Evolutionary conservation across 139 green algal genomes (phyloP).

Genomic region (Tetratostichococcus sp.): DNA sequence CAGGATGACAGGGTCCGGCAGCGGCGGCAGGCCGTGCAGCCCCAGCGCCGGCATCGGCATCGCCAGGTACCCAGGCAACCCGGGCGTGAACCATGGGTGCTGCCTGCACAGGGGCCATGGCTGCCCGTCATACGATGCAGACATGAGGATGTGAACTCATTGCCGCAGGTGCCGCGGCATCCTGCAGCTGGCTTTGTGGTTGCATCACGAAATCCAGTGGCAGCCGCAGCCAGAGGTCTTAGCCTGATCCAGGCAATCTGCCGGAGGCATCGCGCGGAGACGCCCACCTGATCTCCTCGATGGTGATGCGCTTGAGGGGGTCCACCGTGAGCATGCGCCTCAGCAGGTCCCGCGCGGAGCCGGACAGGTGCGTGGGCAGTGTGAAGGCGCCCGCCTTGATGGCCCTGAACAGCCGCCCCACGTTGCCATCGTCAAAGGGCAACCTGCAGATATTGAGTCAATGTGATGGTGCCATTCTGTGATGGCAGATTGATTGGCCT

Average conservation of each 20-base stretch:
- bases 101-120: neutral
- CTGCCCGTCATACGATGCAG: too few species aligned
- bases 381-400: neutral
- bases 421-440: neutral
- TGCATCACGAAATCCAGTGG: too few species aligned
- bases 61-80: neutral
- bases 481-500: too few species aligned
- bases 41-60: neutral
- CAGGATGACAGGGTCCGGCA: neutral
- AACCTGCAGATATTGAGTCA: neutral
- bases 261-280: too few species aligned
- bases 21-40: neutral
- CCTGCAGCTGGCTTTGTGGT: too few species aligned
- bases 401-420: neutral
- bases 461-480: too few species aligned
- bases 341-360: neutral
- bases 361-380: neutral
- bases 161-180: too few species aligned
- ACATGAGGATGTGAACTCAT: too few species aligned
- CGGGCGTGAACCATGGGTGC: neutral
- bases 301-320: neutral
- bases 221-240: too few species aligned
- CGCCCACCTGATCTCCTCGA: conserved; percentile 1
- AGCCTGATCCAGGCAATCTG: too few species aligned
- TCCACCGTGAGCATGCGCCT: neutral